A percentile compares a stretch with the other conserved stretches of the same genome.
Conservation (phyloP, 306 rosid genomes). For the Prunus davidiana region DNA sequence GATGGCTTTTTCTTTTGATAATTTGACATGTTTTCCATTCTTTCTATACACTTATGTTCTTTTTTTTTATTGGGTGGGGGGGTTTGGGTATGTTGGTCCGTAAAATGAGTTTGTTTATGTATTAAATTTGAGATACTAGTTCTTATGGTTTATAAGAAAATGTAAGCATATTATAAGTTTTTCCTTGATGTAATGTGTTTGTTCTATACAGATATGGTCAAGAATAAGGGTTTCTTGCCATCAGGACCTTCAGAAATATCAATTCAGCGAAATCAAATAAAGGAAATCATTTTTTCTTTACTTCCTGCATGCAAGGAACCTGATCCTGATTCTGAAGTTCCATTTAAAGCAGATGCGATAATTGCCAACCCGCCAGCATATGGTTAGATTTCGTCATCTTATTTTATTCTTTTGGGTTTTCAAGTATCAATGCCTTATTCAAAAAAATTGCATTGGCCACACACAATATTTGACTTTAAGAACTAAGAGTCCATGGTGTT, state of each 20-base stretch:
- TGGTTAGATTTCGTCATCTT: constrained; percentile 51
- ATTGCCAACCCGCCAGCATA: constrained; percentile 97
- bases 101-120: not conserved
- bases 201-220: constrained; percentile 83
- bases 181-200: not conserved
- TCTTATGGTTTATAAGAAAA: too few species aligned
- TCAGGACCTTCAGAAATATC: constrained; percentile 91
- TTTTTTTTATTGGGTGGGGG: too few species aligned
- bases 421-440: not conserved
- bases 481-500: not conserved
- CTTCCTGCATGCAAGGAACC: constrained; percentile 76
- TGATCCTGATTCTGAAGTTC: constrained; percentile 59
- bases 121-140: too few species aligned
- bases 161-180: not conserved
- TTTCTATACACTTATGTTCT: too few species aligned
- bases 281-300: constrained; percentile 61
- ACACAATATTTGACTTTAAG: not conserved
- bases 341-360: constrained; percentile 76
- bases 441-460: not conserved
- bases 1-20: too few species aligned
- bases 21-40: too few species aligned
- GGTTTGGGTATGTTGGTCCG: not conserved
- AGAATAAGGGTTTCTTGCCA: constrained; percentile 95
- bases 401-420: constrained; percentile 4
- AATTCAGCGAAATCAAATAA: constrained; percentile 75